phyloP scores from a whole-genome alignment of 306 rosid genomes.

The Quercus aquifolioides region DNA sequence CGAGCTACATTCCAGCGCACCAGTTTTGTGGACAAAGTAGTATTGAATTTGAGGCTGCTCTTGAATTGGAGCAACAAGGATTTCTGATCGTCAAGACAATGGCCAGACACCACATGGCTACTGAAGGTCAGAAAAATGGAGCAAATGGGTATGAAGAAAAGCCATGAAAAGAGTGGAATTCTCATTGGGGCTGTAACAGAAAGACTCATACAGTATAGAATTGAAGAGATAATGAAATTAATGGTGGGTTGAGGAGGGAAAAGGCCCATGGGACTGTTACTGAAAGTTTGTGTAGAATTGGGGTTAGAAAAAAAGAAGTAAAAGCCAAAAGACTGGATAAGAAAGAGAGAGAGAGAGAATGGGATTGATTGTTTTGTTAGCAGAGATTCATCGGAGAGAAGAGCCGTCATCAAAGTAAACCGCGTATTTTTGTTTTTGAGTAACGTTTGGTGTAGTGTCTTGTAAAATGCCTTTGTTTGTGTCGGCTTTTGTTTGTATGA shows the following conservation, averaged over 20 bases:
- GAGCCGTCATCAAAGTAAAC: too few species aligned
- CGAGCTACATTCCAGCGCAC: constrained; percentile 14
- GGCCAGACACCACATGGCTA: not conserved
- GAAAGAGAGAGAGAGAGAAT: too few species aligned
- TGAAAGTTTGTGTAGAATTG: too few species aligned
- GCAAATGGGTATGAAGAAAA: constrained; percentile 3
- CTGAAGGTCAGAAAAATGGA: not conserved
- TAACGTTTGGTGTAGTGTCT: too few species aligned
- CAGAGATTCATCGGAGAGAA: too few species aligned
- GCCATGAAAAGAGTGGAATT: constrained; percentile 20
- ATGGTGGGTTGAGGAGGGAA: not conserved
- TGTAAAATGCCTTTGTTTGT: too few species aligned
- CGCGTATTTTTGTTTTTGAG: too few species aligned
- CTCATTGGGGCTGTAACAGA: constrained; percentile 13
- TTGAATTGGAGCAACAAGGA: constrained; percentile 1
- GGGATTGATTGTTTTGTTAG: too few species aligned
- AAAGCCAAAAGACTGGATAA: too few species aligned
- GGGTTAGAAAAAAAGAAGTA: too few species aligned
- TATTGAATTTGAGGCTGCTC: not conserved
- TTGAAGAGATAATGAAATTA: not conserved
- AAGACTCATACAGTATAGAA: not conserved
- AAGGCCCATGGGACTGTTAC: constrained; percentile 8
- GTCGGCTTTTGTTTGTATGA: too few species aligned
- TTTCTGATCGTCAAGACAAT: too few species aligned
- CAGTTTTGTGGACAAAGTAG: not conserved